Base-by-base conservation (phyloP, 2,329 filamentous ascomycete genomes). In the Hysterium pulicare region DNA sequence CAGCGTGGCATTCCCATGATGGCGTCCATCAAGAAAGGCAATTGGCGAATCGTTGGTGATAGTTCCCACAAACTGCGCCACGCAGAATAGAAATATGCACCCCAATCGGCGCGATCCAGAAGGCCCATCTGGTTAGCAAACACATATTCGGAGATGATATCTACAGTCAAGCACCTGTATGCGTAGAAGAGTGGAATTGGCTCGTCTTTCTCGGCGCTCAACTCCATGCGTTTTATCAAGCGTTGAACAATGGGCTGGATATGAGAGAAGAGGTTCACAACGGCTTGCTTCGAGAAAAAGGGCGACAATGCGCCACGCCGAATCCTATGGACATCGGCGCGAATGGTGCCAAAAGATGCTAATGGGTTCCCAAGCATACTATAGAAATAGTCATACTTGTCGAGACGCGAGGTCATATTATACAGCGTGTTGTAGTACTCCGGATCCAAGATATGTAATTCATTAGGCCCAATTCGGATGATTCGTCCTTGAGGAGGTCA, bases 401-500 rank as follows among this genome's bases (percentile, higher is more conserved):
- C 44, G 17, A 46, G 41, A 10, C 40, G 45, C 34, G 40, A 41
- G 30, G 34, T 19, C 19, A 33, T 28, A 6, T 37, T 33, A 43
- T 53, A 54, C 16, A 54, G 40, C 5, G 34, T 40, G 33, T 50
- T 48, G 31, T 48, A 52, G 50, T 50, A 63, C 26, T 54, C 42
- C 4, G 59, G 52, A 41, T 66, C 61, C 28, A 50, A 46, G 39
- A 65, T 55, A 34, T 66, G 62, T 13, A 66, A 36, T 45, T 66
- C 62, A 30, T 53, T 45, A 3, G 62, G 62, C 5, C 52, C 60
- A 46, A 64, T 63, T 23, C 62, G 54, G 15, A 66, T 51, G 19
- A 64, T 57, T 3, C 61, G 61, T 4, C 58, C 60, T 53, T 21
- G 13, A 24, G 10, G 19, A 34, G 9, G 30, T 26, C n/a, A 39